Base-by-base conservation (phyloP, 169 alveolate species). In the Cytauxzoon felis region DNA sequence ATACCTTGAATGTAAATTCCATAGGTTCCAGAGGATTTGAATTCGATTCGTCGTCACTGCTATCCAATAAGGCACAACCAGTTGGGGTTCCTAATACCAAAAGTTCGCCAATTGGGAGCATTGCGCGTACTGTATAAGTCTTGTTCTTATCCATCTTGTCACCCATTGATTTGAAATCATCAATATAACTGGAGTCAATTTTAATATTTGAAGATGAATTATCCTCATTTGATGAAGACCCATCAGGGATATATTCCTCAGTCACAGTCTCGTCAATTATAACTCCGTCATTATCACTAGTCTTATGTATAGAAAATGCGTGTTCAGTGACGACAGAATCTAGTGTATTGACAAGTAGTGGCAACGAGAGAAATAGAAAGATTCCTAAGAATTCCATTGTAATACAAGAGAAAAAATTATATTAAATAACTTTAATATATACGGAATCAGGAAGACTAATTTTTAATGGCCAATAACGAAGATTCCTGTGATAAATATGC, bases 61-160 rank as follows among this genome's bases (percentile, higher is more conserved):
- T 49, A 52, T 41, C 60, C 60, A 76, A 33, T 5, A 76, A 53
- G 3, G 86, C 38, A 49, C 86, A 76, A 0, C 86, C 86, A 40
- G 75, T 65, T 19, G 86, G 72, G 32, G 86, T 76, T 23, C 78
- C 65, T 11, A 76, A 70, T 24, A 76, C 81, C 23, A 76, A 64
- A 42, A 66, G n/a, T 36, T 40, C 63, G 21, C 78, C 86, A 7
- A 38, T 59, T 36, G 80, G 81, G 36, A 76, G 33, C 63, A 30
- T 26, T 8, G 86, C 59, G 43, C 51, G 62, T 3, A 49, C 86
- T 21, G 86, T 54, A 69, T 76, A 64, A 18, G 23, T 53, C 67
- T 64, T 76, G 27, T 76, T 69, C 9, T 80, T 51, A 69, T 65
- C 75, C 66, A 76, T 65, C 0, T 64, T 51, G 21, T 5, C 65